Evolutionary conservation across 2,329 filamentous ascomycete genomes (phyloP).

Genomic region (Cercospora beticola): DNA sequence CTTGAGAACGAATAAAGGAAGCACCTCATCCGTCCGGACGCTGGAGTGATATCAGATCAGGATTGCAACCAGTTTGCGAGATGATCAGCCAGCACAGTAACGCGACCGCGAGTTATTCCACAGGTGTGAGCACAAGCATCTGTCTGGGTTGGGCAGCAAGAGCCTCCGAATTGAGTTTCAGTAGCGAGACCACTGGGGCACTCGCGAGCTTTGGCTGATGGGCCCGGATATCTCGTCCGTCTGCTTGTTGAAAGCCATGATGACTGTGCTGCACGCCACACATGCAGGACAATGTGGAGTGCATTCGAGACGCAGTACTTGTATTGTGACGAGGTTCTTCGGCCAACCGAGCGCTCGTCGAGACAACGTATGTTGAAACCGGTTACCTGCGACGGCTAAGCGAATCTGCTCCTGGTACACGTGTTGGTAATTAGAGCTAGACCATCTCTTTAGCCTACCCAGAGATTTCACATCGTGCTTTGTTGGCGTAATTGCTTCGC

Average conservation of each 20-base stretch:
- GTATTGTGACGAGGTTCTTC: neutral
- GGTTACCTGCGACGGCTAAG: neutral
- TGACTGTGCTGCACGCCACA: neutral
- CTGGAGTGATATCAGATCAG: neutral
- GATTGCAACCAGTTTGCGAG: neutral
- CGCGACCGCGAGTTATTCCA: neutral
- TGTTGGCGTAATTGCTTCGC: neutral
- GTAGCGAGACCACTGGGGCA: neutral
- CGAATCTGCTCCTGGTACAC: neutral
- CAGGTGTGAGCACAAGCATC: neutral
- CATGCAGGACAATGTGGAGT: neutral
- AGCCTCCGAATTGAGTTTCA: neutral
- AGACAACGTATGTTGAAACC: neutral
- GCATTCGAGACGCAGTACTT: neutral
- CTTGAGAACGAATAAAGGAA: neutral
- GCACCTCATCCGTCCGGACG: neutral
- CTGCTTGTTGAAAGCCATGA: neutral
- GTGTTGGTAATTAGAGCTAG: neutral
- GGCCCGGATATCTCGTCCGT: neutral
- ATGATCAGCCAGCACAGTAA: neutral
- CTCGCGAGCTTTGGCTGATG: neutral
- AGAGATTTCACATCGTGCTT: neutral
- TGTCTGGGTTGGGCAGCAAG: constrained; percentile 3
- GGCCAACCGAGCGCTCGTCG: too few species aligned
- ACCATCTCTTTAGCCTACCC: neutral